Percentiles rank a stretch among this genome's conserved stretches.
Conservation (phyloP, 2,329 filamentous ascomycete species). For the Triangularia verruculosa region DNA sequence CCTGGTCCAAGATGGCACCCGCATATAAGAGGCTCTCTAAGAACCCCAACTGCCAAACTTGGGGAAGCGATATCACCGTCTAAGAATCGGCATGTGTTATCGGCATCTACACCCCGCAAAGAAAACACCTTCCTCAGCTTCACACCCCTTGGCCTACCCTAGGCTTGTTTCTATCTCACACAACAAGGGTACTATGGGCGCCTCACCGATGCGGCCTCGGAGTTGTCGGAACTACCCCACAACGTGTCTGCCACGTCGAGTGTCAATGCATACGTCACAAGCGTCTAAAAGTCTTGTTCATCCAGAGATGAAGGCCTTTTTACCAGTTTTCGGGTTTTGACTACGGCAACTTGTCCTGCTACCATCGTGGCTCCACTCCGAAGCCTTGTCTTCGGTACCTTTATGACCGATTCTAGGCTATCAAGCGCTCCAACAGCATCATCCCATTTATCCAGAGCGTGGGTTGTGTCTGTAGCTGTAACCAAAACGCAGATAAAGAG, state of each 20-base stretch:
- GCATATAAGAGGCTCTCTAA: background rate
- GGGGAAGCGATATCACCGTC: constrained; percentile 1
- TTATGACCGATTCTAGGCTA: background rate
- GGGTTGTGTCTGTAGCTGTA: background rate
- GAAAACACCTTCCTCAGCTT: background rate
- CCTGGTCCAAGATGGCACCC: background rate
- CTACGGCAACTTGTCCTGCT: background rate
- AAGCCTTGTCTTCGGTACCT: background rate
- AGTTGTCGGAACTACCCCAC: background rate
- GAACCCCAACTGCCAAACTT: background rate
- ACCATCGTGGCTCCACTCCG: background rate
- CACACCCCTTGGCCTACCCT: background rate
- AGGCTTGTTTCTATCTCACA: background rate
- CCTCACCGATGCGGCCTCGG: background rate
- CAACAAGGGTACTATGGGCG: background rate
- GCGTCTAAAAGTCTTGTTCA: background rate
- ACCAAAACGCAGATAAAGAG: background rate
- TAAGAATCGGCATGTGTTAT: background rate
- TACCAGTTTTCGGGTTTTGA: background rate
- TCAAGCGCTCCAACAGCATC: background rate
- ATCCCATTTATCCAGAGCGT: background rate
- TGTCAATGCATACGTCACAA: background rate
- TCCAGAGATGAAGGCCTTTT: background rate
- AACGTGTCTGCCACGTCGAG: background rate
- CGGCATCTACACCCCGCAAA: background rate